Evolutionary conservation across 805 yeast genomes (phyloP), one percentile per base, ranked within the genome.

Genomic region (Candida stauntonica): DNA sequence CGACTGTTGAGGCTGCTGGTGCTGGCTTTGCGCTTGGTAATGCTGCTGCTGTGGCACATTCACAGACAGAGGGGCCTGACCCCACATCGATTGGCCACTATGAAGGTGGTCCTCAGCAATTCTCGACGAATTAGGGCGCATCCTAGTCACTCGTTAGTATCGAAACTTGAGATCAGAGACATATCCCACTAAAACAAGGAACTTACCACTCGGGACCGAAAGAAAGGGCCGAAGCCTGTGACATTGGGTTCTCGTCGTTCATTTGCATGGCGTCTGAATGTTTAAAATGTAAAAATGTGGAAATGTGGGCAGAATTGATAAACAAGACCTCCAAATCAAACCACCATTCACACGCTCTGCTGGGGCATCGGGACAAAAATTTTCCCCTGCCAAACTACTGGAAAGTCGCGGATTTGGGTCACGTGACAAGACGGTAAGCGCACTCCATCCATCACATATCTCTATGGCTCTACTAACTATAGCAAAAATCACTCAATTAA

Each of bases 71-170:
- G 11, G 11, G 11, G 24, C 24, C 24, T 21, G 24, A 34, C 28
- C 45, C 39, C 41, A 33, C 20, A 33, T 26, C 12, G 30, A 24
- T 12, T 6, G 26, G 28, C 26, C 17, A 20, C 20, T 21, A 21
- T 23, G 32, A 18, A 24, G 20, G 16, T 9, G 17, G n/a, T 36
- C 31, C 12, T 30, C 31, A 5, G 29, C 7, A 3, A 38, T 33
- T 42, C 39, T 44, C 20, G 50, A 30, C 7, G 52, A 32, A 41
- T 54, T 55, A 35, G 62, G 62, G 33, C 62, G 63, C 63, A 59
- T 59, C 64, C 61, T 56, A 19, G 12, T 16, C 14, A 15, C 11
- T 21, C 7, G 24, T 21, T 21, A 21, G 24, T 21, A 7, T 11
- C 24, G 24, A 21, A 21, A 21, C 24, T n/a, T n/a, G n/a, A n/a